Conservation (phyloP, 2,329 filamentous ascomycete genomes). For the Botryotinia globosa region DNA sequence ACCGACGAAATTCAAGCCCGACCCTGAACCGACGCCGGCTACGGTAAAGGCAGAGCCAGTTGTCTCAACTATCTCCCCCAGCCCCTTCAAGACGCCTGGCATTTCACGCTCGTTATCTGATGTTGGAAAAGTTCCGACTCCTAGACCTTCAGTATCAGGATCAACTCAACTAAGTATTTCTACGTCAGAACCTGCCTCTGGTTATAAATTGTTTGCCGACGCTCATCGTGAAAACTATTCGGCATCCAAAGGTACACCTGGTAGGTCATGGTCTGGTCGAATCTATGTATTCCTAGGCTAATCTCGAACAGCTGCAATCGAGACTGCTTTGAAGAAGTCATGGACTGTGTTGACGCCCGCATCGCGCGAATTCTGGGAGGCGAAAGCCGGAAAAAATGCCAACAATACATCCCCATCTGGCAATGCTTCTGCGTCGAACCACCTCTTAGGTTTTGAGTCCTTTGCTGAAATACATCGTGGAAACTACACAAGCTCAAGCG, state of each 20-base stretch:
- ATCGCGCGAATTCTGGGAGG: neutral
- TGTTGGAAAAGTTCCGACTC: neutral
- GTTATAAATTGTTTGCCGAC: slow-evolving; percentile 3
- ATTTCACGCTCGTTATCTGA: neutral
- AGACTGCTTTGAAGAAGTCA: neutral
- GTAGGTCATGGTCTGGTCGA: neutral
- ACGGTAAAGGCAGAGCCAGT: neutral
- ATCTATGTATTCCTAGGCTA: neutral
- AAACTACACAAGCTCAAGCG: neutral
- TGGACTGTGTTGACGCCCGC: neutral
- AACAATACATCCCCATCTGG: neutral
- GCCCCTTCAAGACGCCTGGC: neutral
- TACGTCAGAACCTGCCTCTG: neutral
- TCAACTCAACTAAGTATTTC: neutral
- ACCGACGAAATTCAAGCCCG: neutral
- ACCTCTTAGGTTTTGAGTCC: neutral
- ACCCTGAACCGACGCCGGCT: neutral
- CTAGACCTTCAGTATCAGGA: neutral
- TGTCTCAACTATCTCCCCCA: neutral
- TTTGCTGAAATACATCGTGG: neutral
- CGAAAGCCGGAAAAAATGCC: neutral
- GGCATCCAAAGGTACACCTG: neutral
- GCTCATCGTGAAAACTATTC: neutral
- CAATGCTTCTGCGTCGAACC: neutral
- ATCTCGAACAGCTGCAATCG: neutral